Percentiles rank a stretch among this genome's conserved stretches.
phyloP scores from a whole-genome alignment of 305 asterid species.

The Rubia balearica region DNA sequence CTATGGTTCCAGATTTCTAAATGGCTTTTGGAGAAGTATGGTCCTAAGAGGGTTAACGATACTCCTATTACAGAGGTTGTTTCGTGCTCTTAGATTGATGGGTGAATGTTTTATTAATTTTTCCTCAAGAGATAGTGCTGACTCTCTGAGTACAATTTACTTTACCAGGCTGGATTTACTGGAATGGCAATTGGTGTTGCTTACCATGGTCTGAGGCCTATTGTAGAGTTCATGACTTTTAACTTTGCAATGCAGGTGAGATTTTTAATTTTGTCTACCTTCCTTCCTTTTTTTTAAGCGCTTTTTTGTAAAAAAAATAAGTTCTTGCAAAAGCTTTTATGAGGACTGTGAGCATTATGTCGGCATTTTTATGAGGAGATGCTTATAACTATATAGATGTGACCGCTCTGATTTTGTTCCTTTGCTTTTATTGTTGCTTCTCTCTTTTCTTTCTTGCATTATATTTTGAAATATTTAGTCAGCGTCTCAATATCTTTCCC shows the following conservation, averaged over 20 bases:
- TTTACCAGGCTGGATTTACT: conserved; percentile 73
- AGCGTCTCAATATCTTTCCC: conserved; percentile 53
- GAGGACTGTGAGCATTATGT: no score
- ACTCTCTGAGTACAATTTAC: neutral
- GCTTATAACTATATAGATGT: no score
- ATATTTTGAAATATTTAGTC: conserved; percentile 58
- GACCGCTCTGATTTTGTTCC: no score
- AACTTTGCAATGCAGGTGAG: conserved; percentile 92
- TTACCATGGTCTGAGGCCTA: conserved; percentile 76
- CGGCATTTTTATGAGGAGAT: no score
- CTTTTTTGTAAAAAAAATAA: neutral
- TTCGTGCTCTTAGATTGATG: conserved; percentile 9
- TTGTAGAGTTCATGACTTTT: conserved; percentile 85
- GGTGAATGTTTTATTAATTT: neutral
- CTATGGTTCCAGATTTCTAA: conserved; percentile 46
- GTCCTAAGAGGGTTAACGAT: conserved; percentile 80
- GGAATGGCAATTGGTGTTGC: conserved; percentile 95
- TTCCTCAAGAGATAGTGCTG: neutral
- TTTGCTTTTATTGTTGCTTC: conserved; percentile 34
- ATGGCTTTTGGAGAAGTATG: conserved; percentile 82
- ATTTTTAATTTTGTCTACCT: conserved; percentile 8
- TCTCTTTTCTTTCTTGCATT: conserved; percentile 58
- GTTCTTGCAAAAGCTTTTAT: neutral
- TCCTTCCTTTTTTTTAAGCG: neutral
- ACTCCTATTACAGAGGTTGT: conserved; percentile 93